phyloP scores from a whole-genome alignment of 805 yeast genomes.

The Maudiozyma barnettii region DNA sequence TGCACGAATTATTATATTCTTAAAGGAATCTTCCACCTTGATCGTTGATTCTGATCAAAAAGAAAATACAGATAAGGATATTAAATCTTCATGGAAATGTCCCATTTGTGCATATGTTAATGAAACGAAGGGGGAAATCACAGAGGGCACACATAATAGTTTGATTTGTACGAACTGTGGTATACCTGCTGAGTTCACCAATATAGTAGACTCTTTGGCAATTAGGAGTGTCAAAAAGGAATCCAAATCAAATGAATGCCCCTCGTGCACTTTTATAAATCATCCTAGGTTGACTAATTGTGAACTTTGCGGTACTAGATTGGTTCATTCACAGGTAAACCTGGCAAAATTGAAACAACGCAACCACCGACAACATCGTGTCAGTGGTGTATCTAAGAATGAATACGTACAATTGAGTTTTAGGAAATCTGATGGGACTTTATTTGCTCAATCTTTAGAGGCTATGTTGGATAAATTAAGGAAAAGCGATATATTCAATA shows the following conservation, averaged over 20 bases:
- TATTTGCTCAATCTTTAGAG: conserved; percentile 40
- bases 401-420: conserved; percentile 58
- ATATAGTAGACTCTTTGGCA: conserved; percentile 28
- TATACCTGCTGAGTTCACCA: conserved; percentile 34
- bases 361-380: neutral
- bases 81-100: conserved; percentile 55
- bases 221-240: neutral
- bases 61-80: neutral
- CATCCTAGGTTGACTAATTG: conserved; percentile 71
- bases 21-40: conserved; percentile 15
- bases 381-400: neutral
- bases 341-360: neutral
- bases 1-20: conserved; percentile 54
- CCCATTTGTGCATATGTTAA: conserved; percentile 50
- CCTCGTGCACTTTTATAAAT: conserved; percentile 69
- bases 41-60: neutral
- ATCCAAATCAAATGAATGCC: conserved; percentile 30
- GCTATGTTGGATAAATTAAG: conserved; percentile 36
- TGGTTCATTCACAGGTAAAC: conserved; percentile 19
- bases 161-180: conserved; percentile 60
- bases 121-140: conserved; percentile 3
- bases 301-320: conserved; percentile 74
- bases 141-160: conserved; percentile 7
- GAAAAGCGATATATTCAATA: conserved; percentile 13
- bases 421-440: conserved; percentile 55